Conservation (phyloP, 2,329 filamentous ascomycete genomes). For the Aspergillus thermomutatus region DNA sequence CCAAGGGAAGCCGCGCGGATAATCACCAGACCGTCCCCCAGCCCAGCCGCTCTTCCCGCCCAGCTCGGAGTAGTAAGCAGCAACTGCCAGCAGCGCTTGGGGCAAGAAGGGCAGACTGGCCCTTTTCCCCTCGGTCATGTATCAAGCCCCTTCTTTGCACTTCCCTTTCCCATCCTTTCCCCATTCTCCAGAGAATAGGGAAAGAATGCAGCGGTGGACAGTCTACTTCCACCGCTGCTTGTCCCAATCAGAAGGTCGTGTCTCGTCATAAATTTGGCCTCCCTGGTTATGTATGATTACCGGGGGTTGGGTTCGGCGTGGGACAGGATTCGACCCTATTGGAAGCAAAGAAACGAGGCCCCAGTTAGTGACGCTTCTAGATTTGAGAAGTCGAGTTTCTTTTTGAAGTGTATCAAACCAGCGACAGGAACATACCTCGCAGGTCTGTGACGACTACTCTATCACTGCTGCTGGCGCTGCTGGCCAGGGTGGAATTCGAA, state of each 20-base stretch:
- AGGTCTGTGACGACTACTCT: constrained; percentile 27
- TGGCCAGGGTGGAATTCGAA: constrained; percentile 35
- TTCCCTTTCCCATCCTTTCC: neutral
- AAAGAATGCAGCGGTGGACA: neutral
- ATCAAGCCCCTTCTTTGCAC: neutral
- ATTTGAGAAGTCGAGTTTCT: neutral
- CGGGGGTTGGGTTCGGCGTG: constrained; percentile 28
- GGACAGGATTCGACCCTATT: constrained; percentile 30
- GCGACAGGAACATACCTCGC: constrained; percentile 25
- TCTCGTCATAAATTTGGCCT: constrained; percentile 36
- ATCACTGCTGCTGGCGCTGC: constrained; percentile 27
- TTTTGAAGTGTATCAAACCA: neutral
- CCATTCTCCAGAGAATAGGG: neutral
- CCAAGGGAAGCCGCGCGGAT: constrained; percentile 22
- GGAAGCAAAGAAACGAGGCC: constrained; percentile 9
- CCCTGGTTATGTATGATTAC: constrained; percentile 35
- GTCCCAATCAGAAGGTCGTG: constrained; percentile 36
- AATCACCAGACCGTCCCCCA: constrained; percentile 8
- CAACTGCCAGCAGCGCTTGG: neutral
- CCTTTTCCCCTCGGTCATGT: neutral
- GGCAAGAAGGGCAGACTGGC: neutral
- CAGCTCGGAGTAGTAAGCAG: neutral
- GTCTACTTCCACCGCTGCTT: constrained; percentile 38
- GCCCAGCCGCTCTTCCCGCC: constrained; percentile 3
- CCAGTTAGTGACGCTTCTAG: constrained; percentile 10